These are phyloP conservation scores for Grosmannia huntii DNA, from an alignment of 2,329 filamentous ascomycete species.

Conservation along the genomic window DNA sequence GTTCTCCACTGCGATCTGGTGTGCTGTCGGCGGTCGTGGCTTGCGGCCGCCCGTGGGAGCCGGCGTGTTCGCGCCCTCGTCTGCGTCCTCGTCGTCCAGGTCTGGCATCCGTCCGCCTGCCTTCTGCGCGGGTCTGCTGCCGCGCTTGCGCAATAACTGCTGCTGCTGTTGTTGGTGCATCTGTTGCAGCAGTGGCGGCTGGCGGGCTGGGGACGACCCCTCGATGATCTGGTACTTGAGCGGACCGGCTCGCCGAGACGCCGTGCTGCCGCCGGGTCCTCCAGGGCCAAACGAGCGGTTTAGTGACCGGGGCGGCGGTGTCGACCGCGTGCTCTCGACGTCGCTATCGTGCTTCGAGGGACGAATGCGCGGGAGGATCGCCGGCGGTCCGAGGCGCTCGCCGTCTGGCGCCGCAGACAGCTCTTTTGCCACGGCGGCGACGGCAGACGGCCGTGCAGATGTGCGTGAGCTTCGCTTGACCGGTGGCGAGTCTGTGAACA, in stretches of 20 bases:
- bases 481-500: constrained; percentile 44
- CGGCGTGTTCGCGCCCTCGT: constrained; percentile 3
- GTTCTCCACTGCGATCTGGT: constrained; percentile 69
- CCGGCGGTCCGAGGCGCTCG: constrained; percentile 37
- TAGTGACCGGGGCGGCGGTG: constrained; percentile 32
- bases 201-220: constrained; percentile 44
- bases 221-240: constrained; percentile 50
- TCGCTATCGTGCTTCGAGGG: constrained; percentile 50
- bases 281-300: constrained; percentile 26
- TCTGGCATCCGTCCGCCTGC: neutral
- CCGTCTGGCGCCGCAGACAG: constrained; percentile 24
- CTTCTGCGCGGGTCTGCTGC: neutral
- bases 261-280: constrained; percentile 28
- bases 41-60: constrained; percentile 30
- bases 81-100: constrained; percentile 7
- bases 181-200: constrained; percentile 15
- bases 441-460: constrained; percentile 13
- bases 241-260: constrained; percentile 33
- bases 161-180: constrained; percentile 21
- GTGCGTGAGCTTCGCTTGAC: constrained; percentile 39
- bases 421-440: constrained; percentile 12
- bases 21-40: constrained; percentile 63
- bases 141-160: constrained; percentile 3
- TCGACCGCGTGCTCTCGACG: constrained; percentile 38
- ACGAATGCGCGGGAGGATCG: constrained; percentile 45